A percentile compares a stretch with the other conserved stretches of the same genome.
These are phyloP conservation scores for Phanerochaete carnosa DNA, from an alignment of 768 basidiomycete genomes.

Conservation along the genomic window DNA sequence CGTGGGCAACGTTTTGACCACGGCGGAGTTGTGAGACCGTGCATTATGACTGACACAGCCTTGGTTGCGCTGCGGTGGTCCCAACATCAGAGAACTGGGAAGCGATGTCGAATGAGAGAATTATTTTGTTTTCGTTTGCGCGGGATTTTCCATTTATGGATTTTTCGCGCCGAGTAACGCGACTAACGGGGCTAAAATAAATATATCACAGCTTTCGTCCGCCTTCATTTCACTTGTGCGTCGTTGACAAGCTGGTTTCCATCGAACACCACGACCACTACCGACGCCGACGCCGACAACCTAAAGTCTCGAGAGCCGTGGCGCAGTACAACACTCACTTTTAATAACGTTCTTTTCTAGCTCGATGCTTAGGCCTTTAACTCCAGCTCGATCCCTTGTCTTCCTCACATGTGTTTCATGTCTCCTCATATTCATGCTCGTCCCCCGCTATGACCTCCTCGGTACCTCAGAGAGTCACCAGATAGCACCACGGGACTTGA, in stretches of 20 bases:
- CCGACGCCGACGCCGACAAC: slow-evolving; percentile 14
- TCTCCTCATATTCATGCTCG: slow-evolving; percentile 14
- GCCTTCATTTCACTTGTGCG: slow-evolving; percentile 1
- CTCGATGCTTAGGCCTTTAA: slow-evolving; percentile 16
- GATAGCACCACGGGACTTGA: slow-evolving; percentile 3
- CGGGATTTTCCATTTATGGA: background rate
- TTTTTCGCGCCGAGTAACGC: background rate
- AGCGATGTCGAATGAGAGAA: background rate
- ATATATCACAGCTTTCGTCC: background rate
- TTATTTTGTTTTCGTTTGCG: background rate
- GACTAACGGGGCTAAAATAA: slow-evolving; percentile 3
- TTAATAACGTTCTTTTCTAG: slow-evolving; percentile 10
- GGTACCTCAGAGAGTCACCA: background rate
- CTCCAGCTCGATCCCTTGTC: slow-evolving; percentile 14
- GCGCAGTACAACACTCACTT: slow-evolving; percentile 9
- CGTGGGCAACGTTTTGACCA: background rate
- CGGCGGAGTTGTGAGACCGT: background rate
- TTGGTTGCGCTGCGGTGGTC: background rate
- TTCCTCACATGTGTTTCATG: slow-evolving; percentile 15
- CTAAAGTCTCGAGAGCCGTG: slow-evolving; percentile 8
- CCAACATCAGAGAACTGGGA: background rate
- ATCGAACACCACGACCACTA: slow-evolving; percentile 8
- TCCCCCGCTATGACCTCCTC: slow-evolving; percentile 15
- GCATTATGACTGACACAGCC: background rate
- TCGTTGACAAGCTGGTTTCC: slow-evolving; percentile 9